A percentile compares a stretch with the other conserved stretches of the same genome.
These are phyloP conservation scores for Cornus florida DNA, from an alignment of 148 eudicot genomes.

Conservation along the genomic window DNA sequence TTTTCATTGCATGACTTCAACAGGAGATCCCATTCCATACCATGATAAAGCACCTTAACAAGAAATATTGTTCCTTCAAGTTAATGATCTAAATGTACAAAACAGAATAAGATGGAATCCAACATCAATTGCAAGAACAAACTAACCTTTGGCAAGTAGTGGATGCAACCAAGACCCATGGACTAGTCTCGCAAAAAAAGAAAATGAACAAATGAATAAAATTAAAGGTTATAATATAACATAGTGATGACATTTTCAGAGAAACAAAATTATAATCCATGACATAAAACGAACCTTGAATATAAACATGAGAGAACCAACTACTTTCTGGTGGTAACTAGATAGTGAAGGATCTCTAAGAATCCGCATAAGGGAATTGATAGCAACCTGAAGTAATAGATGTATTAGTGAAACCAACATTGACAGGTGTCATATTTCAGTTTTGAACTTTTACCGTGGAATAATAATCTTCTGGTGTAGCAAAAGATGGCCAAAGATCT, in stretches of 20 bases:
- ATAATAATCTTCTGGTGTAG: slow-evolving; percentile 93
- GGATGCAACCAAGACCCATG: slow-evolving; percentile 97
- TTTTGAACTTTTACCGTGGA: slow-evolving; percentile 66
- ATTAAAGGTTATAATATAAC: slow-evolving; percentile 10
- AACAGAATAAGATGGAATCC: neutral
- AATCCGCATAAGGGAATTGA: slow-evolving; percentile 94
- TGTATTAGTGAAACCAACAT: slow-evolving; percentile 15
- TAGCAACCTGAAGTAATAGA: slow-evolving; percentile 71
- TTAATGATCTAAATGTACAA: neutral
- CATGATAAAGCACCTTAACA: neutral
- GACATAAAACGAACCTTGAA: slow-evolving; percentile 65
- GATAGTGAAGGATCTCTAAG: slow-evolving; percentile 95
- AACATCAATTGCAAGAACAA: slow-evolving; percentile 1
- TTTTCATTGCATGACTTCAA: neutral
- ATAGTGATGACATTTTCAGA: neutral
- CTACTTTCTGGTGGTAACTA: slow-evolving; percentile 94
- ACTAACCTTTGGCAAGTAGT: slow-evolving; percentile 94
- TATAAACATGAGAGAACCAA: slow-evolving; percentile 91
- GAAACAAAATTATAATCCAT: slow-evolving; percentile 5
- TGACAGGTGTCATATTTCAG: neutral
- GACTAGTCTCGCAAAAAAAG: slow-evolving; percentile 62
- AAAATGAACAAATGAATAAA: slow-evolving; percentile 8
- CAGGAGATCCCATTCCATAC: neutral
- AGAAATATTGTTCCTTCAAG: neutral
- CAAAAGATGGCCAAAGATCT: slow-evolving; percentile 97